Base-by-base conservation (phyloP, 176 grass and related monocot species). In the Saccharum spontaneum region DNA sequence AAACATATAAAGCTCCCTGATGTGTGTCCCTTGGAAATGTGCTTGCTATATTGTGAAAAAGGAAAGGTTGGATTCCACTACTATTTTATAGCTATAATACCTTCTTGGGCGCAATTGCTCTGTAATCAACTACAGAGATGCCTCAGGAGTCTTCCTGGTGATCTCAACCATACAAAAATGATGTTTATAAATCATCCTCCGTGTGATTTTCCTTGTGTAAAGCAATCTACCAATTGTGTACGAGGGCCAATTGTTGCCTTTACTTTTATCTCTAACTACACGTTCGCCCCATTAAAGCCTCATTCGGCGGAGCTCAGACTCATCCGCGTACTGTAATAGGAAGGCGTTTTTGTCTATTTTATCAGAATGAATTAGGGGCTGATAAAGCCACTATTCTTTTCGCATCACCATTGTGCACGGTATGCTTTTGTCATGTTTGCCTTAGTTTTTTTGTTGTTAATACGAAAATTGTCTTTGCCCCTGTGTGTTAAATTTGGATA, bases 1-100 rank as follows among this genome's bases (percentile, higher is more conserved):
- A 90, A 80, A 31, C 55, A 52, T 69, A 54, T 17, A 39, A 73
- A 59, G 23, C 24, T 31, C 40, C 13, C 0, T 80, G 26, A 84
- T 3, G 2, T 67, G 16, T 67, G 16, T 20, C 6, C 43, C 16
- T 70, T 69, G 16, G 7, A 78, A 18, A 68, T 69, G 33, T 68
- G 14, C 62, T 39, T 38, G 2, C 4, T 1, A 43, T 43, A 31
- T 13, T 31, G 26, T 16, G 11, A 65, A 64, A 63, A 59, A 60
- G 0, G 4, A 49, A 33, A 28, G 17, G 6, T 9, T 17, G 69
- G 48, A 74, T 50, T 50, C 46, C 9, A 50, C 44, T 49, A 71
- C 69, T 49, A 49, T 18, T 31, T 61, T n/a, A 12, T 61, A 61
- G 59, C 3, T 61, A 61, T 59, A 0, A 59, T 59, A 4, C 7